Evolutionary conservation across 1,139 yeast genomes (phyloP).

Genomic region (Pneumocystis jirovecii): DNA sequence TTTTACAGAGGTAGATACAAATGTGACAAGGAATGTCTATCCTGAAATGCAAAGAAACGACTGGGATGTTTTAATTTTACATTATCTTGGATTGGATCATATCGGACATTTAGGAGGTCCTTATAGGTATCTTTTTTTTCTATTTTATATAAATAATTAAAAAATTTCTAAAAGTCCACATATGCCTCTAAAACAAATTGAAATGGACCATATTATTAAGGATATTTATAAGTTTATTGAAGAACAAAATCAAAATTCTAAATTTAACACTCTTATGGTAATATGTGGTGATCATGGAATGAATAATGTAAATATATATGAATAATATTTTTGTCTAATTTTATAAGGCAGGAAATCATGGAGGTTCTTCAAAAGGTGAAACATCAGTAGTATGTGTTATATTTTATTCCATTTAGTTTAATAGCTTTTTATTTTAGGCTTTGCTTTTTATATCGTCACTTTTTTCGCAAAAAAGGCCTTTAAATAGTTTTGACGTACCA

Average conservation of each 20-base stretch:
- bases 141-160: not conserved
- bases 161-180: conserved; percentile 33
- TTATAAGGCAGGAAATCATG: conserved; percentile 59
- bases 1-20: conserved; percentile 76
- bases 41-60: conserved; percentile 31
- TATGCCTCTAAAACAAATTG: conserved; percentile 69
- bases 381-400: conserved; percentile 42
- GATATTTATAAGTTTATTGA: conserved; percentile 35
- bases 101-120: conserved; percentile 98
- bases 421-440: conserved; percentile 18
- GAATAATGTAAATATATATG: conserved; percentile 36
- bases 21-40: conserved; percentile 77
- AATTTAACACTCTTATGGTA: conserved; percentile 44
- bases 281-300: conserved; percentile 92
- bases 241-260: conserved; percentile 26
- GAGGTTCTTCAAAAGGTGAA: conserved; percentile 86
- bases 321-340: not conserved
- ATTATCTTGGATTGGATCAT: conserved; percentile 87
- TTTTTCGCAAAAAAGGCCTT: conserved; percentile 25
- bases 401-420: not conserved
- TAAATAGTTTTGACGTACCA: conserved; percentile 12
- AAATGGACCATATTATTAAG: conserved; percentile 61
- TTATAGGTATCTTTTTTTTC: conserved; percentile 12
- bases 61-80: conserved; percentile 83
- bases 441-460: conserved; percentile 48